Evolutionary conservation across 495 filamentous ascomycete genomes (phyloP).

Genomic region (Penicillium egyptiacum): DNA sequence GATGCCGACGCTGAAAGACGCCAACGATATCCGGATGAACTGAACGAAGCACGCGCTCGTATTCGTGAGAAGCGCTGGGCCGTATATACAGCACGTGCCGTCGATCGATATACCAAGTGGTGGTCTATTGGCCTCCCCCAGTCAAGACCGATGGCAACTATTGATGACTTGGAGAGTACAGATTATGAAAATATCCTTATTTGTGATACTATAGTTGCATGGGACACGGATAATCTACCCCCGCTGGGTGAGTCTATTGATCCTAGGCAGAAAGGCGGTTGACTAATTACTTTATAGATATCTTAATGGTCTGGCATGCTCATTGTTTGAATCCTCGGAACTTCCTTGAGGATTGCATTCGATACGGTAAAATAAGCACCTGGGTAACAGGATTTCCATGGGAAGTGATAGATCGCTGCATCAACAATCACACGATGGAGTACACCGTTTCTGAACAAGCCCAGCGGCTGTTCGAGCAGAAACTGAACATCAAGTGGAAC

Average conservation of each 20-base stretch:
- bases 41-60: constrained; percentile 24
- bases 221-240: constrained; percentile 24
- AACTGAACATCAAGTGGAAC: constrained; percentile 59
- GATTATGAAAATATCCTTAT: constrained; percentile 19
- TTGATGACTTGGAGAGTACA: constrained; percentile 10
- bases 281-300: constrained; percentile 48
- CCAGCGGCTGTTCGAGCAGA: constrained; percentile 46
- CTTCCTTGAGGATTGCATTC: constrained; percentile 75
- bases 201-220: constrained; percentile 17
- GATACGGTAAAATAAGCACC: constrained; percentile 56
- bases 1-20: constrained; percentile 44
- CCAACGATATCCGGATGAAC: constrained; percentile 14
- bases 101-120: constrained; percentile 71
- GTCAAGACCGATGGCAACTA: constrained; percentile 16
- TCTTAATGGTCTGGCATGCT: constrained; percentile 87
- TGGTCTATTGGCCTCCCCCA: constrained; percentile 46
- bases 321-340: constrained; percentile 77
- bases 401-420: constrained; percentile 57
- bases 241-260: constrained; percentile 26
- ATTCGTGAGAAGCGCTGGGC: constrained; percentile 79
- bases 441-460: constrained; percentile 54
- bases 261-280: background rate
- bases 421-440: constrained; percentile 60
- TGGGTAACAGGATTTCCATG: constrained; percentile 73
- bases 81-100: constrained; percentile 70